Evolutionary conservation across 352 stramenopile genomes (phyloP), one percentile per base, ranked within the genome.

Genomic region (Proteromonas lacertae): DNA sequence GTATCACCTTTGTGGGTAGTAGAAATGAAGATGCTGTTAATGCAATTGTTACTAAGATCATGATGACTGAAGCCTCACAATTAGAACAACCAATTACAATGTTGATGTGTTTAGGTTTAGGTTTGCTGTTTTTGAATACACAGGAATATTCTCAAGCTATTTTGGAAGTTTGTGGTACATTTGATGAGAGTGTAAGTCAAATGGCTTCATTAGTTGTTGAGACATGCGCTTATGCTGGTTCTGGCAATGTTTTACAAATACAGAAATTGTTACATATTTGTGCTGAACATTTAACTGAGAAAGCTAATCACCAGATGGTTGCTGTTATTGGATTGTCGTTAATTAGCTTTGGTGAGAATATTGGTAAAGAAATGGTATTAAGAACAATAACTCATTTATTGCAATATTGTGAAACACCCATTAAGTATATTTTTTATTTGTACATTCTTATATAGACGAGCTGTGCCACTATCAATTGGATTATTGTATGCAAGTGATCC

Each of bases 301-400:
- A 67, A 48, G 64, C 64, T 10, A 64, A 76, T 26, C 59, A 73
- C 51, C 51, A 62, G 48, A 66, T 62, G 46, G 77, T 86, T 23
- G 82, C 82, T 7, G 80, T 93, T 10, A 64, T 96, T 30, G 83
- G 84, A 41, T 90, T 99, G 46, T 79, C 72, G 18, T 53, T 99
- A 13, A 92, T 96, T 32, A 81, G 81, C 0, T 87, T 95, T 64
- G 83, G 82, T 29, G 87, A 99, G 55, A 79, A 71, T 44, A 74
- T 91, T 37, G 73, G 75, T 10, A 70, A 67, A 38, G 83, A 97
- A 53, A 99, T 99, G 87, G 74, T 77, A 10, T 69, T 96, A 44
- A 64, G 87, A 43, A 87, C 81, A 28, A 95, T 94, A 48, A 83
- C 97, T 41, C 87, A 99, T 52, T 64, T 99, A 45, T 64, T 99